Evolutionary conservation across 1,139 yeast species (phyloP), one percentile per base, ranked within the genome.

Genomic region (Blastobotrys proliferans): DNA sequence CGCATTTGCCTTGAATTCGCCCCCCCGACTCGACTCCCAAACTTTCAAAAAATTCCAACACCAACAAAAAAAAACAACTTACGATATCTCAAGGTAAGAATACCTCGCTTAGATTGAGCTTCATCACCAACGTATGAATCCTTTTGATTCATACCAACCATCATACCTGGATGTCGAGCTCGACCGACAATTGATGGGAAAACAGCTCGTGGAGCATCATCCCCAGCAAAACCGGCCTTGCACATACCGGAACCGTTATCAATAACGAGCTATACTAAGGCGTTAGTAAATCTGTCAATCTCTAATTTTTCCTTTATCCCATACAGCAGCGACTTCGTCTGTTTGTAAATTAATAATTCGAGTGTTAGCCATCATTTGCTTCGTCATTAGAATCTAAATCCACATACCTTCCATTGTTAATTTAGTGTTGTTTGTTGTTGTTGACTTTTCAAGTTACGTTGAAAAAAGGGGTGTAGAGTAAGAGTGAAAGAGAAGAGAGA

Each of bases 211-310:
- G 98, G 98, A 57, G 98, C 97, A 76, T 92, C 98, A 70, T 92
- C 98, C 77, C 98, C 98, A 81, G 98, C 98, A 72, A 90, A 92
- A 77, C 98, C 98, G 94, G 97, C 97, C 73, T 92, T 92, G 83
- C 97, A 92, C 97, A 92, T 92, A 82, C 98, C 98, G 69, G 98
- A 92, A 79, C 98, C 98, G 77, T 92, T 92, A 73, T 92, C 98
- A 75, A 92, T 92, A 77, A 92, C 98, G 76, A 84, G 83, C 46
- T 42, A 38, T 17, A 26, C 3, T 14, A 11, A 14, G 32, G n/a
- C 18, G 41, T 41, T 41, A 41, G 41, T 41, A 20, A 30, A 13
- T 13, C 13, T 28, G 13, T 28, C n/a, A 6, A n/a, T 6, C 31
- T 6, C 13, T 28, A 6, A 10, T 28, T 28, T 28, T 10, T 28